Percentiles rank a stretch among this genome's conserved stretches.
These are phyloP conservation scores for Teunomyces panamensis DNA, from an alignment of 805 yeast genomes.

Conservation along the genomic window DNA sequence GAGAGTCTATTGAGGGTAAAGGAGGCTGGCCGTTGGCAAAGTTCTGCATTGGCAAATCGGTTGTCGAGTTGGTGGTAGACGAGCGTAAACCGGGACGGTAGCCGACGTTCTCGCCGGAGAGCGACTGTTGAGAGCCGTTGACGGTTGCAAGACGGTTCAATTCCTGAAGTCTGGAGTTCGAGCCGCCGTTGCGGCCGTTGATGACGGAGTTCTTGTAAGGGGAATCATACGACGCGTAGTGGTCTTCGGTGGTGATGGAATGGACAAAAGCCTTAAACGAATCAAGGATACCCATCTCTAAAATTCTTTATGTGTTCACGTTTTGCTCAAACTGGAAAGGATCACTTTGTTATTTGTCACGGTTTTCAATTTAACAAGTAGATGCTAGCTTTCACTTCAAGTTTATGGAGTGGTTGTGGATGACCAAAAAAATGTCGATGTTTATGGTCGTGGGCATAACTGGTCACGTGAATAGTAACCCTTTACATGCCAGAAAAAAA, in stretches of 20 bases:
- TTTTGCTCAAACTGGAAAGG: no score
- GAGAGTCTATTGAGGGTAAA: slow-evolving; percentile 40
- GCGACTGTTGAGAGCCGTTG: slow-evolving; percentile 27
- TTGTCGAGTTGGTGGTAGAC: slow-evolving; percentile 32
- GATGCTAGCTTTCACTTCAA: no score
- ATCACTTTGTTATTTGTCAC: no score
- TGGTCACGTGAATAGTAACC: background rate
- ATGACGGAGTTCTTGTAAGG: slow-evolving; percentile 26
- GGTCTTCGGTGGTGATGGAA: slow-evolving; percentile 57
- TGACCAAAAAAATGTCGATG: background rate
- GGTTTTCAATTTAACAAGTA: no score
- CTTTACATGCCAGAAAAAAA: background rate
- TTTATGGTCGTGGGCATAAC: background rate
- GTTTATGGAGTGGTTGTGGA: background rate
- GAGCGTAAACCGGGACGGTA: slow-evolving; percentile 45
- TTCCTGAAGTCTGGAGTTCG: slow-evolving; percentile 36
- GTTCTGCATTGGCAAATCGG: slow-evolving; percentile 33
- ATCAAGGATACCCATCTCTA: slow-evolving; percentile 25
- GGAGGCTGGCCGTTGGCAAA: slow-evolving; percentile 48
- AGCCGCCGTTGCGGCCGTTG: slow-evolving; percentile 13
- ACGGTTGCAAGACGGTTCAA: slow-evolving; percentile 24
- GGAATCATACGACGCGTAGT: slow-evolving; percentile 53
- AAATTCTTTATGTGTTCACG: no score
- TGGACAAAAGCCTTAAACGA: slow-evolving; percentile 35
- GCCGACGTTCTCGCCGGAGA: slow-evolving; percentile 27